Evolutionary conservation across 805 yeast species (phyloP).

Genomic region (Danielia reshetovae): DNA sequence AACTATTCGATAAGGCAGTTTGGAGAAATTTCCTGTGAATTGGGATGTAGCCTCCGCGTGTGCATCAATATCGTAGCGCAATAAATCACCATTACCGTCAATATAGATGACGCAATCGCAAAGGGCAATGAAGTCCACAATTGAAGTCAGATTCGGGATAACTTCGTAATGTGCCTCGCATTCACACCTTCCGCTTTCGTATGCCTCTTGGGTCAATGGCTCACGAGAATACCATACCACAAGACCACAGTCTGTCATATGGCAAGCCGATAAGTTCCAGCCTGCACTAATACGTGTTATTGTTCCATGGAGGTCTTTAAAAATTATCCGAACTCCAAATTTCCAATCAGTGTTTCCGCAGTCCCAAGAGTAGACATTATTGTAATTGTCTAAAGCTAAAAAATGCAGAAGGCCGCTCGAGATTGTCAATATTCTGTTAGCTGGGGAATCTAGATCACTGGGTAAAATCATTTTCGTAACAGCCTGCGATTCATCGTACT

Average conservation of each 20-base stretch:
- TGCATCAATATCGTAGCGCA: slow-evolving; percentile 27
- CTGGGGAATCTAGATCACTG: no score
- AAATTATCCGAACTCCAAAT: slow-evolving; percentile 42
- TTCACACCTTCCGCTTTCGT: slow-evolving; percentile 12
- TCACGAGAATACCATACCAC: slow-evolving; percentile 51
- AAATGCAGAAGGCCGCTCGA: slow-evolving; percentile 65
- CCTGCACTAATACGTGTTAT: slow-evolving; percentile 58
- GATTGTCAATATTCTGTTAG: no score
- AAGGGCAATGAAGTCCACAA: slow-evolving; percentile 55
- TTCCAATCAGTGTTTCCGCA: slow-evolving; percentile 22
- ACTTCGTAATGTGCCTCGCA: slow-evolving; percentile 36
- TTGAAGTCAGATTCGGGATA: slow-evolving; percentile 36
- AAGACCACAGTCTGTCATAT: slow-evolving; percentile 48
- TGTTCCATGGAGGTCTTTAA: slow-evolving; percentile 25
- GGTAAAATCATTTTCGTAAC: no score
- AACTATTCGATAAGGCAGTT: no score
- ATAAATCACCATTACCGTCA: slow-evolving; percentile 39
- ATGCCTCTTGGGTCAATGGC: slow-evolving; percentile 16
- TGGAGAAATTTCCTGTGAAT: no score
- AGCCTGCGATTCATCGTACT: no score
- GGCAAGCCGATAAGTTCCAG: slow-evolving; percentile 59
- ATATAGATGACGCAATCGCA: slow-evolving; percentile 50
- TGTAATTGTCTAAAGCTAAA: slow-evolving; percentile 50
- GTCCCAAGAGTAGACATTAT: slow-evolving; percentile 63
- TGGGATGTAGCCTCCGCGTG: no score